Percentiles rank a stretch among this genome's conserved stretches.
Evolutionary conservation across 495 filamentous ascomycete genomes (phyloP).

Genomic region (Clohesyomyces aquaticus): DNA sequence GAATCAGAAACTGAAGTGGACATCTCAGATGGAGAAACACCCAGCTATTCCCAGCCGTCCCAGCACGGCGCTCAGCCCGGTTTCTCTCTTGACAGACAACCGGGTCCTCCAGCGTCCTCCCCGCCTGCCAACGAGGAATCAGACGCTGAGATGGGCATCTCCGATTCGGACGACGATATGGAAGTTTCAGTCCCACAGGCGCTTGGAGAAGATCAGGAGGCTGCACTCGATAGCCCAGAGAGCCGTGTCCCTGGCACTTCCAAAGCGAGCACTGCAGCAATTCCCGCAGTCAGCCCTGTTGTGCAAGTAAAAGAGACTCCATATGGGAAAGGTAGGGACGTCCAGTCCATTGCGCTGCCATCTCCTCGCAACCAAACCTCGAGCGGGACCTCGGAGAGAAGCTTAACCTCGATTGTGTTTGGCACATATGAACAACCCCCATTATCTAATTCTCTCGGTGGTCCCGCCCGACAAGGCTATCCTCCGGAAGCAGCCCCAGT

Average conservation of each 20-base stretch:
- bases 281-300: neutral
- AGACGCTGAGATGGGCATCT: neutral
- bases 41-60: neutral
- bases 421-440: slow-evolving; percentile 18
- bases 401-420: slow-evolving; percentile 13
- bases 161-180: slow-evolving; percentile 15
- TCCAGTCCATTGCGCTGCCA: neutral
- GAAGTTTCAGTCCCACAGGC: slow-evolving; percentile 26
- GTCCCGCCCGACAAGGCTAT: neutral
- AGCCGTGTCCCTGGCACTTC: neutral
- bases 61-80: neutral
- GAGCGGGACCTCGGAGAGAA: slow-evolving; percentile 13
- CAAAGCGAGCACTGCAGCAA: neutral
- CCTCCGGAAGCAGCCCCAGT: neutral
- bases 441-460: neutral
- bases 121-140: neutral
- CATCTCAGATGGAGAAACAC: neutral
- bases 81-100: neutral
- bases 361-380: slow-evolving; percentile 10
- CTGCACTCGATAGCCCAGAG: neutral
- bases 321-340: slow-evolving; percentile 16
- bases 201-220: slow-evolving; percentile 21
- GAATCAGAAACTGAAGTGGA: neutral
- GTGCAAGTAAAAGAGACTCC: slow-evolving; percentile 36
- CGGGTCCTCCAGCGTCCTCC: neutral